Base-by-base conservation (phyloP, 768 basidiomycete genomes). In the Trametes cingulata region DNA sequence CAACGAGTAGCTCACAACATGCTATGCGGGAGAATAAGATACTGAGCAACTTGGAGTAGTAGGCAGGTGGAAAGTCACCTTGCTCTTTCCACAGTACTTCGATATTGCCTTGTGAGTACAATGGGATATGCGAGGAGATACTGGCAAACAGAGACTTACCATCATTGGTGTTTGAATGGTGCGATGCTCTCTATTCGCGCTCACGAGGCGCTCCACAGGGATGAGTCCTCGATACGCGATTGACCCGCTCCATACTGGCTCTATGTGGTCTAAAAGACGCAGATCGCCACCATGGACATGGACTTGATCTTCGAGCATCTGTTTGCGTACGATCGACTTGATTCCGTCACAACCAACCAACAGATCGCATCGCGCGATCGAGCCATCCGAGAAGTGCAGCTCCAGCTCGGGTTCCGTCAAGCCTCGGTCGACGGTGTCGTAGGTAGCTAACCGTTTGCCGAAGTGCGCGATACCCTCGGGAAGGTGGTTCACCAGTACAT, bases 21-120 rank as follows among this genome's bases (percentile, higher is more conserved):
- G 80, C 80, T 80, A n/a, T n/a, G n/a, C n/a, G n/a, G n/a, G n/a
- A n/a, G 56, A 4, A 42, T 40, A 17, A 29, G 37, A 25, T 7
- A n/a, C 20, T 19, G 24, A 19, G 40, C n/a, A 5, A n/a, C 14
- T 40, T 5, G 3, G 39, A 40, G 14, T 13, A n/a, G n/a, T 40
- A n/a, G 5, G 14, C 14, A 40, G 5, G 39, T 3, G 39, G 14
- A 40, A 40, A 5, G 39, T 14, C n/a, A 77, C 80, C 73, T 80
- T 82, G 72, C 70, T 71, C 68, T 76, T 76, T 1, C 80, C 80
- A 56, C 79, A 81, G 65, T 80, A 82, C 80, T 82, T 50, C 5
- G 10, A 14, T 24, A 51, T 17, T 46, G 19, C 35, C 12, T 13
- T 22, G 35, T 51, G 8, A 36, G 35, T 13, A 36, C 15, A 4